Base-by-base conservation (phyloP, 768 basidiomycete species). In the Hirschioporus abietinus region DNA sequence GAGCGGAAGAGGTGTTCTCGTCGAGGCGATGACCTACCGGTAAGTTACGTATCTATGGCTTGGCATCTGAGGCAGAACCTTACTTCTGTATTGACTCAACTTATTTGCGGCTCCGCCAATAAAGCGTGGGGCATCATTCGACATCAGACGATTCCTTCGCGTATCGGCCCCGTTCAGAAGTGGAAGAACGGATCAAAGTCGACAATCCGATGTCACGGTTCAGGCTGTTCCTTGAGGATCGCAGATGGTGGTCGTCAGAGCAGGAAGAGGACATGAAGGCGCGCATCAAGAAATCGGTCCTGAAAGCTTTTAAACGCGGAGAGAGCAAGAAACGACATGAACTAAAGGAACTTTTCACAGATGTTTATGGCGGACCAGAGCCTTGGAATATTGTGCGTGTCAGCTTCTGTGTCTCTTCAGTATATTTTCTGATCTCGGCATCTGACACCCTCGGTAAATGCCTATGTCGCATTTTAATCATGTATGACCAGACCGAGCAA, bases 141-240 rank as follows among this genome's bases (percentile, higher is more conserved):
- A 96, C 93, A 0, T 96, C 95, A 10, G 96, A 98, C 72, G 95
- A 98, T 76, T 96, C 94, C 5, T 96, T 92, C 72, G 95, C 95
- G 24, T 98, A 98, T 75, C 88, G 95, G 57, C 84, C 92, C 0
- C 85, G 92, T 23, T 85, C 92, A 66, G 96, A 96, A 72, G 96
- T 97, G 34, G 93, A 96, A 76, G 90, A 95, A 71, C 86, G 91
- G 72, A 95, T 93, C 78, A 88, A 92, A 35, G 87, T 97, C 66
- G 93, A 96, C 68, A 95, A 96, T 74, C 95, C 95, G 1, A 86
- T 95, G 66, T 82, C 83, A 26, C 88, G 95, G 34, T 92, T 96
- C 76, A 84, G 93, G n/a, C 75, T 89, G 23, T 97, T 87, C 78
- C 83, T 97, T 79, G 92, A 95, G 73, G 84, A 88, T 20, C 83